Percentiles rank a stretch among this genome's conserved stretches.
These are phyloP conservation scores for Phytophthora chlamydospora DNA, from an alignment of 352 stramenopile species.

Conservation along the genomic window DNA sequence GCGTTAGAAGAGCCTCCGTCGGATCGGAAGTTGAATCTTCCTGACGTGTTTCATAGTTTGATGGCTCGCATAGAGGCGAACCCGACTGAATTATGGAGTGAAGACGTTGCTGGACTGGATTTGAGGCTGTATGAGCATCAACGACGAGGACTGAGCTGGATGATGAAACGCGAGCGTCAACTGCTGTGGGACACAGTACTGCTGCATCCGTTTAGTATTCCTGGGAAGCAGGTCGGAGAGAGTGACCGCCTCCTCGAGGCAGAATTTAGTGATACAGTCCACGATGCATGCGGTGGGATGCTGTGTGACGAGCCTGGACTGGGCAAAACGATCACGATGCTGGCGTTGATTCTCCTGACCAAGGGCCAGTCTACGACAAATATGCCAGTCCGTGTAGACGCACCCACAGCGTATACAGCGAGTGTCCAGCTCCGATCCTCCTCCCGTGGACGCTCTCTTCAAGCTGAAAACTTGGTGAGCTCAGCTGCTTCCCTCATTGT, in stretches of 20 bases:
- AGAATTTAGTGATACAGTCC: conserved; percentile 58
- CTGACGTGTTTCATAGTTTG: conserved; percentile 66
- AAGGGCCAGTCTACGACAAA: conserved; percentile 47
- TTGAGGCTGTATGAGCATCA: conserved; percentile 76
- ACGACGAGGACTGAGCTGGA: conserved; percentile 68
- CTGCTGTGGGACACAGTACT: conserved; percentile 23
- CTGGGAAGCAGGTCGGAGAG: conserved; percentile 36
- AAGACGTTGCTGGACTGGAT: conserved; percentile 57
- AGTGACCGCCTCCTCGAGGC: conserved; percentile 20
- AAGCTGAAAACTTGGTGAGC: conserved; percentile 30
- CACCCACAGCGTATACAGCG: conserved; percentile 6
- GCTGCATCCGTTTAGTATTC: conserved; percentile 50
- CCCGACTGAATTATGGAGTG: conserved; percentile 59
- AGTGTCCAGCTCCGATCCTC: conserved; percentile 20
- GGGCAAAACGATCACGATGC: conserved; percentile 84
- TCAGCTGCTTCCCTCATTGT: conserved; percentile 66
- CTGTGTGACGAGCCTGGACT: conserved; percentile 82
- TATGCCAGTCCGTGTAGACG: conserved; percentile 13
- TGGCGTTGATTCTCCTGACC: conserved; percentile 75
- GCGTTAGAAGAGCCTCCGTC: conserved; percentile 1
- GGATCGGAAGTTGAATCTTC: conserved; percentile 43
- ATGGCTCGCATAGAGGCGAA: conserved; percentile 42
- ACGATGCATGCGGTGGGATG: conserved; percentile 67
- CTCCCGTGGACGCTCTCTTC: conserved; percentile 7
- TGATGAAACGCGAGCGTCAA: conserved; percentile 62